phyloP scores from a whole-genome alignment of 2,329 filamentous ascomycete species.

The Ustulina deusta region DNA sequence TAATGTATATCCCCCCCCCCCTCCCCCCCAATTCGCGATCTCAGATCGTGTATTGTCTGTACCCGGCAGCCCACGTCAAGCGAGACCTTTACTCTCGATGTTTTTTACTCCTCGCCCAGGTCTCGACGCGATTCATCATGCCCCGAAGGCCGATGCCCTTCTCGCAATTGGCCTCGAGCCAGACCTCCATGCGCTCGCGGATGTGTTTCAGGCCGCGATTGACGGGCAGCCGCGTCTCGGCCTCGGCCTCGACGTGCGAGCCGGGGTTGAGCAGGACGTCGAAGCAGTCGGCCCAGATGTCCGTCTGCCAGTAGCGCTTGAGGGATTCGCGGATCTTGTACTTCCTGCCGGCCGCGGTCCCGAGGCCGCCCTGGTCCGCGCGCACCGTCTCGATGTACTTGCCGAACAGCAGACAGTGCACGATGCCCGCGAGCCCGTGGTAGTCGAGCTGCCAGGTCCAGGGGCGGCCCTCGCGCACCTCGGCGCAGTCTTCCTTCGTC shows the following conservation, averaged over 20 bases:
- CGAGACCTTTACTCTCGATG: slow-evolving; percentile 26
- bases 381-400: slow-evolving; percentile 89
- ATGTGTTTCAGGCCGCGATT: slow-evolving; percentile 74
- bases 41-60: background rate
- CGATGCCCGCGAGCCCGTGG: slow-evolving; percentile 87
- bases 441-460: slow-evolving; percentile 99
- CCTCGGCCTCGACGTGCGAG: slow-evolving; percentile 71
- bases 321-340: slow-evolving; percentile 86
- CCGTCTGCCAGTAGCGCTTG: slow-evolving; percentile 97
- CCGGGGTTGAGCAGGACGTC: slow-evolving; percentile 87
- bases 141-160: slow-evolving; percentile 80
- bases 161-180: slow-evolving; percentile 85
- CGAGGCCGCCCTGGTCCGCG: slow-evolving; percentile 65
- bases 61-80: background rate
- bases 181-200: slow-evolving; percentile 84
- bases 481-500: slow-evolving; percentile 86
- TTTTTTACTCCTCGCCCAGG: slow-evolving; percentile 43
- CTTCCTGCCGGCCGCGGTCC: slow-evolving; percentile 68
- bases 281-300: slow-evolving; percentile 88
- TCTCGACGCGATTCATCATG: slow-evolving; percentile 73
- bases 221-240: slow-evolving; percentile 77
- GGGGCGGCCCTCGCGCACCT: slow-evolving; percentile 92
- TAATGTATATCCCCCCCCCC: background rate
- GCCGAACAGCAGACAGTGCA: slow-evolving; percentile 91
- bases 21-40: background rate